Evolutionary conservation across 1,284 basidiomycete genomes (phyloP).

Genomic region (Ustilago trichophora): DNA sequence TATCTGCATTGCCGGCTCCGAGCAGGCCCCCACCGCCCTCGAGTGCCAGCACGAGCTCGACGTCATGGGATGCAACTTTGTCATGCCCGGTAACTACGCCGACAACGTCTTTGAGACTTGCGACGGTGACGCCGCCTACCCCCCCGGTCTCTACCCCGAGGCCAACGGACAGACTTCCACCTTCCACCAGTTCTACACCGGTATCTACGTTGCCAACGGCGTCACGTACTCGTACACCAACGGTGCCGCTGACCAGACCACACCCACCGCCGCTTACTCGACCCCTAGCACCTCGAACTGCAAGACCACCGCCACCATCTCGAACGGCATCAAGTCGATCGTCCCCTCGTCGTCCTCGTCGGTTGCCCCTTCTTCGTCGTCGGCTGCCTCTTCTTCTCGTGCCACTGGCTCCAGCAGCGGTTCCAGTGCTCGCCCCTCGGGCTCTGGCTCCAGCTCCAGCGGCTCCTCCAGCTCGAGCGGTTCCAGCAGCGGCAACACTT

Average conservation of each 20-base stretch:
- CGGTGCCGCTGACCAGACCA: conserved; percentile 50
- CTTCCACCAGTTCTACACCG: conserved; percentile 60
- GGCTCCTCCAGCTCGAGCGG: conserved; percentile 3
- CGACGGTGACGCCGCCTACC: conserved; percentile 63
- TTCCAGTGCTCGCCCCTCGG: conserved; percentile 3
- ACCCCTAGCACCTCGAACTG: conserved; percentile 57
- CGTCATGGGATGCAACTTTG: conserved; percentile 66
- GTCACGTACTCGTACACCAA: conserved; percentile 53
- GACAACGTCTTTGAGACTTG: conserved; percentile 60
- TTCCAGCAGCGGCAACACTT: conserved; percentile 6
- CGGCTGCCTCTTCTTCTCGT: conserved; percentile 5
- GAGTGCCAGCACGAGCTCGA: conserved; percentile 63
- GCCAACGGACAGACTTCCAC: conserved; percentile 54
- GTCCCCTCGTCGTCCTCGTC: conserved; percentile 17
- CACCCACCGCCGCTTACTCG: conserved; percentile 58
- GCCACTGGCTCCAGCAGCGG: conserved; percentile 7
- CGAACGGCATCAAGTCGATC: conserved; percentile 52
- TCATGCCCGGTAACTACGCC: conserved; percentile 64
- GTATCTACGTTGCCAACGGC: conserved; percentile 48
- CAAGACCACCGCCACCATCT: conserved; percentile 35
- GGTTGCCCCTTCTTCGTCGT: conserved; percentile 3
- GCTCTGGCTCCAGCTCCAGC: conserved; percentile 2
- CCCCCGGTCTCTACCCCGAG: conserved; percentile 56
- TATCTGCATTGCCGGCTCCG: conserved; percentile 60
- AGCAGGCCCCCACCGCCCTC: conserved; percentile 40